Conservation (phyloP, 345 rosid genomes). For the Conringia planisiliqua region DNA sequence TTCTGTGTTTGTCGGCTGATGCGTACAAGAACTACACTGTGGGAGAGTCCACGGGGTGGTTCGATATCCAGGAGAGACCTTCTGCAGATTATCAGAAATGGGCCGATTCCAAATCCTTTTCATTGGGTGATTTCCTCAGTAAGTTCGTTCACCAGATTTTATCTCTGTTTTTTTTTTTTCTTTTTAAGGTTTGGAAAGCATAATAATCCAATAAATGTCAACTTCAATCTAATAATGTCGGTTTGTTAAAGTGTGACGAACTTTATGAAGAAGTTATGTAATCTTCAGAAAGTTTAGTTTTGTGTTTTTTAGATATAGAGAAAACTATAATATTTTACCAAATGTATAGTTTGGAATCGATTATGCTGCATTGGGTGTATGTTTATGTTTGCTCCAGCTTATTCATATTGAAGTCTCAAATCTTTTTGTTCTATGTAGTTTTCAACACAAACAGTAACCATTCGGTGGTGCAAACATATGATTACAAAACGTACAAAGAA, state of each 20-base stretch:
- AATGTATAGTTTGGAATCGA: not conserved
- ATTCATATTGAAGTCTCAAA: not conserved
- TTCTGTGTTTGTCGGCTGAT: slow-evolving; percentile 29
- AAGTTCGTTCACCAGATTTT: slow-evolving; percentile 35
- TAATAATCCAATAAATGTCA: not conserved
- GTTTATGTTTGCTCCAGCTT: not conserved
- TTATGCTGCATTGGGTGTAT: not conserved
- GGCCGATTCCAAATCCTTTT: slow-evolving; percentile 68
- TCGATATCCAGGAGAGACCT: slow-evolving; percentile 47
- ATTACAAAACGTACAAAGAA: slow-evolving; percentile 56
- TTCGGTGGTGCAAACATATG: slow-evolving; percentile 84
- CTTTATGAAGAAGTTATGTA: not conserved
- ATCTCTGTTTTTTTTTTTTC: not conserved
- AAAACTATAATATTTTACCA: not conserved
- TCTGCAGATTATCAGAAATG: slow-evolving; percentile 73
- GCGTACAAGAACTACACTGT: slow-evolving; percentile 92
- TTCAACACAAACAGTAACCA: slow-evolving; percentile 92
- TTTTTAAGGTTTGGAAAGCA: too few species aligned
- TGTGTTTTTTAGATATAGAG: not conserved
- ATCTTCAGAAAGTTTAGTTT: not conserved
- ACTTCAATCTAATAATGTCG: not conserved
- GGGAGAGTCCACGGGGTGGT: slow-evolving; percentile 82
- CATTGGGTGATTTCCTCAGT: slow-evolving; percentile 94
- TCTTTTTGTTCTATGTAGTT: slow-evolving; percentile 43
- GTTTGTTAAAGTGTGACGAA: not conserved